Evolutionary conservation across 2,329 filamentous ascomycete species (phyloP), one percentile per base, ranked within the genome.

Genomic region (Fusarium anthophilum): DNA sequence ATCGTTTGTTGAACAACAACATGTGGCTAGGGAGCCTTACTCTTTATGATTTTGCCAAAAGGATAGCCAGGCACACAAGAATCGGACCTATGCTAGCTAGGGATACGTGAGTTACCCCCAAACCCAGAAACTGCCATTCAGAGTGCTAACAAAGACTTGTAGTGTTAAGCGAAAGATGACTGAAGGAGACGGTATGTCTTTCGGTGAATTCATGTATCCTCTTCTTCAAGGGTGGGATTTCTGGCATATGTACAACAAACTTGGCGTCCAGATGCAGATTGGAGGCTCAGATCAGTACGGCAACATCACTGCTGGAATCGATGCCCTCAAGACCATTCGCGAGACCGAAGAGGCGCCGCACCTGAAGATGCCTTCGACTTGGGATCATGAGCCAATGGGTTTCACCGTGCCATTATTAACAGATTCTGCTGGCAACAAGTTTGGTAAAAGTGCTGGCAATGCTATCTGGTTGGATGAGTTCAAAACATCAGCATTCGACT

Each of bases 161-260:
- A 86, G 84, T 39, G 95, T 97, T 62, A 96, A 94, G 83, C 91
- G 91, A 65, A 94, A 95, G 79, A 88, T 98, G 86, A 88, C 89
- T n/a, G 91, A 91, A 60, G 94, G 94, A 43, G 93, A 96, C 73
- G 97, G 96, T 77, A 96, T 99, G 92, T 97, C 95, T 1, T 93
- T 97, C 78, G 92, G 94, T 41, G 96, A 99, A 81, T 98, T 99
- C 82, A 89, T 91, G 47, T 99, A 99, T 79, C 96, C 97, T 3
- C 84, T 99, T 22, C 90, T 98, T 78, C 96, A 99, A 81, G 95
- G 93, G 28, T 98, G 95, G 93, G 96, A 99, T 81, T 99, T 95
- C 90, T 98, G 94, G 94, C 88, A 93, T 76, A 88, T 98, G 84
- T 97, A 93, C 83, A 81, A 77, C 70, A 87, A 89, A 53, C 86